A percentile compares a stretch with the other conserved stretches of the same genome.
Evolutionary conservation across 2,329 filamentous ascomycete genomes (phyloP).

Genomic region (Botrytis hyacinthi): DNA sequence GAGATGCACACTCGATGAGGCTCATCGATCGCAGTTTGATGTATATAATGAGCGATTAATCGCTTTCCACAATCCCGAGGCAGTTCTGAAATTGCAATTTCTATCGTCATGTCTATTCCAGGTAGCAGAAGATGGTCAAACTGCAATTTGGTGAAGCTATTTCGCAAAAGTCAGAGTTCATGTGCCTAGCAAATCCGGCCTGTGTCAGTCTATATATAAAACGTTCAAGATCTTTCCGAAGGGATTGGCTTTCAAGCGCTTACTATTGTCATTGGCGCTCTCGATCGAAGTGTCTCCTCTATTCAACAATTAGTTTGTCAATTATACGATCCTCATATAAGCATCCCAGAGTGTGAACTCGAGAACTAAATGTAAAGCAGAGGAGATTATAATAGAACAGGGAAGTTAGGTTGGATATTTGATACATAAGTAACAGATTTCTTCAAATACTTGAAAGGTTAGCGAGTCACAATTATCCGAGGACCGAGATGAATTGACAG

Average conservation of each 20-base stretch:
- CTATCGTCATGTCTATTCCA: neutral
- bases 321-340: neutral
- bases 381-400: too few species aligned
- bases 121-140: too few species aligned
- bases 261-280: neutral
- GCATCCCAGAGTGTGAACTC: too few species aligned
- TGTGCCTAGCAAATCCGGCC: neutral
- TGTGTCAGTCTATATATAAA: neutral
- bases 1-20: constrained; percentile 13
- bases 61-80: constrained; percentile 9
- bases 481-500: neutral
- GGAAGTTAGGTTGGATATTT: neutral
- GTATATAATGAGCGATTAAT: constrained; percentile 6
- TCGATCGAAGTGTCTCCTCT: neutral
- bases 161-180: neutral
- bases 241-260: neutral
- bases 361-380: neutral
- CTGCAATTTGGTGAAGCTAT: neutral
- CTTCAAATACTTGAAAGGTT: neutral
- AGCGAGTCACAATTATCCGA: neutral
- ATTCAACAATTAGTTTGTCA: too few species aligned
- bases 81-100: neutral
- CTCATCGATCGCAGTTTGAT: constrained; percentile 3
- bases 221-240: neutral
- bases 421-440: neutral